These are phyloP conservation scores for Penstemon eatonii DNA, from an alignment of 257 asterid species.

Conservation along the genomic window DNA sequence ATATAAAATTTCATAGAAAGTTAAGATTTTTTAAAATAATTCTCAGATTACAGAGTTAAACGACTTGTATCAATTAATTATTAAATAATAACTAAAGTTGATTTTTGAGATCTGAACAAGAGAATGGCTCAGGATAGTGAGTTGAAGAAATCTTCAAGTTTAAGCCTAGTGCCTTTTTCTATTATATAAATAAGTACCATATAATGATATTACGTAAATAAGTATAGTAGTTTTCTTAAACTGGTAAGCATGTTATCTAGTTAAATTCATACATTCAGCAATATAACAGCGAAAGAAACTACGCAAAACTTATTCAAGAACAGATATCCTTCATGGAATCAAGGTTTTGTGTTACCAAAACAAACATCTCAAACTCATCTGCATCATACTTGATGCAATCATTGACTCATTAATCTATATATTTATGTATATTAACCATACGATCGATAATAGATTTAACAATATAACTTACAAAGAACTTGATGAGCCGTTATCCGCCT, in stretches of 20 bases:
- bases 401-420: background rate
- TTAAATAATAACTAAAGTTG: too few species aligned
- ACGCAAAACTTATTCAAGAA: background rate
- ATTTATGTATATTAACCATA: background rate
- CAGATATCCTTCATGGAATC: background rate
- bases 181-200: too few species aligned
- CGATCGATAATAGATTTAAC: background rate
- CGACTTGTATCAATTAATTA: too few species aligned
- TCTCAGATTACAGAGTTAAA: background rate
- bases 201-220: too few species aligned
- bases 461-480: slow-evolving; percentile 61
- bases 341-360: background rate
- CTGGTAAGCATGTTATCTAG: too few species aligned
- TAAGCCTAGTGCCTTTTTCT: too few species aligned
- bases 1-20: background rate
- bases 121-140: too few species aligned
- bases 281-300: background rate
- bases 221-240: too few species aligned
- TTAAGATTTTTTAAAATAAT: background rate
- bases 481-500: slow-evolving; percentile 58
- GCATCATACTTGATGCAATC: background rate
- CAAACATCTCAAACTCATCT: background rate
- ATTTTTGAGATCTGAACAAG: background rate
- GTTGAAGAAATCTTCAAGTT: too few species aligned
- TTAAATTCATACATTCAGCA: background rate